Evolutionary conservation across 805 yeast species (phyloP), one percentile per base, ranked within the genome.

Genomic region (Cyberlindnera japonica): DNA sequence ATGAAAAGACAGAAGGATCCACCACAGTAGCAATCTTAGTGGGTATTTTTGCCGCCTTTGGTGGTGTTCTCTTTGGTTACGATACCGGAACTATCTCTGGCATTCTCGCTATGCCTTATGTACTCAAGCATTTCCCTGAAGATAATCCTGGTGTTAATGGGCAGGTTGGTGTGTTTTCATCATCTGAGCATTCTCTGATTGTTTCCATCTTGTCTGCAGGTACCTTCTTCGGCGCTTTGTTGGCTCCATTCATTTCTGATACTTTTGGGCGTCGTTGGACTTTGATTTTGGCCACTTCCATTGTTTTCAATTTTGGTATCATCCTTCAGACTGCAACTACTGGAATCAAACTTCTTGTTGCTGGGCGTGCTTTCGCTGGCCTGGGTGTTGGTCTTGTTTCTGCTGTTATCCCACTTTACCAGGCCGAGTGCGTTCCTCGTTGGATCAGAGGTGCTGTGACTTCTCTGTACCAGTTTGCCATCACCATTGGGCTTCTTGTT

Each of bases 121-220:
- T 27, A 17, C 18, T 27, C 8, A 14, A 14, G 18, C 17, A n/a
- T 6, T 27, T 74, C 46, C 74, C 77, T 5, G 37, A 53, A 6
- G 59, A 68, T 41, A 50, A 57, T 11, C 37, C 45, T 5, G 44
- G 44, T 39, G 37, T 36, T n/a, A 14, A 33, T 22, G 51, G 54
- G 18, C 44, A 28, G 13, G 14, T 13, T 10, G 51, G 55, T 24
- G 42, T 24, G 5, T 73, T 74, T 48, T 58, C 62, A 5, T 65
- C 69, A 18, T 68, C 65, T 53, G 76, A 74, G 54, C 57, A 76
- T 44, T 74, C 79, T 35, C 55, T 82, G 26, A 74, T 81, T 35
- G 81, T 83, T 11, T 81, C 86, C 20, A 76, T 81, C 43, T 67
- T 81, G 41, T 79, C 85, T 15, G 69, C 79, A 43, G 88, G 89